Base-by-base conservation (phyloP, 2,329 filamentous ascomycete genomes). In the Aspergillus novoparasiticus region DNA sequence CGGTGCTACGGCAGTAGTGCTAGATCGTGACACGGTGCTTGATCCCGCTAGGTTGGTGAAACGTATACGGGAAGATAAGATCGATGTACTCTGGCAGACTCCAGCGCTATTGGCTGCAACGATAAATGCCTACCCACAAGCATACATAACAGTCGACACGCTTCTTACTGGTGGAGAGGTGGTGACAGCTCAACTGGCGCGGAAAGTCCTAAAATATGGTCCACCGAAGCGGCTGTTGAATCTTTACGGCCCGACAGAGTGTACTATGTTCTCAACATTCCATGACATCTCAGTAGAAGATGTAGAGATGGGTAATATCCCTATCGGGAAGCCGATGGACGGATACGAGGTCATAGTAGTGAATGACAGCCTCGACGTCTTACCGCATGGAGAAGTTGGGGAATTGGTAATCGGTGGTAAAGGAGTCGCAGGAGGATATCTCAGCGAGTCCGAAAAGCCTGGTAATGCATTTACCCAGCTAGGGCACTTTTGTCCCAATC, bases 341-440 rank as follows among this genome's bases (percentile, higher is more conserved):
- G 48, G 59, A 11, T 67, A 63, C 3, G 43, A 61, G 1, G 59
- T 53, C 11, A 63, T 61, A 11, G 60, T 73, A 5, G 53, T 61
- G 8, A 65, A 67, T 58, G 64, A 69, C 9, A 46, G 26, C 19
- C 32, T 63, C 8, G 11, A n/a, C 9, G 10, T 1, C 50, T 57
- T 2, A 64, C 69, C 6, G 16, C 30, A 9, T 16, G 69, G 69
- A 0, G 61, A 69, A 9, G 51, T 63, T 21, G 72, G 72, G 0
- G 71, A 74, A 46, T 51, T 73, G 6, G 64, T 63, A 32, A 61
- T 74, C 6, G 70, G 61, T 1, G 72, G 71, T 1, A 21, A 85
- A 56, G 93, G 92, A 57, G 81, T 96, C 23, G 90, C 92, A 3
- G 89, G 92, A 72, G 89, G 89, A 3, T 95, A 94, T 70, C 79